Base-by-base conservation (phyloP, 352 stramenopile genomes). In the Hyaloperonospora brassicae region DNA sequence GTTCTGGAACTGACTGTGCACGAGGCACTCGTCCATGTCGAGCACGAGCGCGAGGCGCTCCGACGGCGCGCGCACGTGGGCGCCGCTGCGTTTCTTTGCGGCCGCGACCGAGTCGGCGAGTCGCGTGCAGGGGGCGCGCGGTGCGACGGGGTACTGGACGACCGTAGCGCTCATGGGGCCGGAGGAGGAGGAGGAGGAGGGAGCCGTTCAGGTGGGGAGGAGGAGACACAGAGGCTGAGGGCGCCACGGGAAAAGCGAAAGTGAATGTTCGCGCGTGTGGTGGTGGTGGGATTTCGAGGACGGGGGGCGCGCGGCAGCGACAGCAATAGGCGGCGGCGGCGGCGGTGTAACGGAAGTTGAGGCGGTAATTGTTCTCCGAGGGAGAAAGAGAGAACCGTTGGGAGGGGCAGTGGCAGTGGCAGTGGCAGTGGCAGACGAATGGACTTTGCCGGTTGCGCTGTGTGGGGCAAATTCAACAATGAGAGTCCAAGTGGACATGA, bases 1-100 rank as follows among this genome's bases (percentile, higher is more conserved):
- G 47, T 89, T 81, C 44, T 89, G 74, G 62, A 95, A 94, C 59
- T 89, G 89, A 67, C 80, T 96, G 68, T 98, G 95, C 59, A 98
- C 92, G 9, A 98, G 78, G 62, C 93, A 98, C 74, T 98, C 95
- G 66, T 98, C 95, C 89, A 98, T 97, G 64, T 98, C 95, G 11
- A 98, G 76, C 40, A 98, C 84, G 14, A 94, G 64, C 24, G 83
- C 83, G 36, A 93, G 75, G 34, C 80, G 79, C 52, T 84, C 72
- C 8, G 61, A 57, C 12, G 51, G 36, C 42, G 51, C 41, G 45
- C 78, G 75, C 38, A 72, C 62, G 44, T 81, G 74, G 21, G 69
- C 45, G 36, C 43, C 34, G 64, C 57, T 63, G 60, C 79, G 57
- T 52, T 87, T 84, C 70, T 89, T 86, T 46, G 77, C 79, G 42